Base-by-base conservation (phyloP, 2,329 filamentous ascomycete species). In the Ceratocystis variospora region DNA sequence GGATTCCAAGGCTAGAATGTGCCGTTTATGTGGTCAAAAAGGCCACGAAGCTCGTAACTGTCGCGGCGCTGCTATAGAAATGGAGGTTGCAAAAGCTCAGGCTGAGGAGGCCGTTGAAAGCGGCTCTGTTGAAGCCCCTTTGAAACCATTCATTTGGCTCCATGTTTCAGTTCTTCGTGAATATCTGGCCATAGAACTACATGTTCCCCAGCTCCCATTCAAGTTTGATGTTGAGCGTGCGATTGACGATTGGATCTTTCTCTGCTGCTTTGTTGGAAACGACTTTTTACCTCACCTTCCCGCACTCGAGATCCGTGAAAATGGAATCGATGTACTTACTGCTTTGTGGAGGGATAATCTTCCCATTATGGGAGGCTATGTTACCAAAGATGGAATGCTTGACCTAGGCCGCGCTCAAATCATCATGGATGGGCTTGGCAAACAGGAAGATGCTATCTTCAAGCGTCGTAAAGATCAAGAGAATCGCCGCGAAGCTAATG, bases 211-310 rank as follows among this genome's bases (percentile, higher is more conserved):
- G 66, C 83, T 96, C 70, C 87, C 87, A 1, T 97, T 97, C 76
- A 83, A 84, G 65, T 97, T 96, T 76, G 91, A 99, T 74, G 80
- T 99, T 57, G 94, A 99, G 76, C 86, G 94, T 70, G 92, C 92
- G 31, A 83, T 97, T 68, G 94, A 97, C 75, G 93, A 97, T 74
- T 97, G 93, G 94, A 90, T 97, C 15, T 97, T 97, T 75, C 94
- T 97, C 86, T 97, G 93, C 77, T 97, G 95, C 78, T 97, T 97
- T 74, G 93, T 97, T 66, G 93, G 93, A 70, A 99, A 99, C 76
- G 95, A 99, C 79, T 99, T 99, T 78, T 78, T 99, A 71, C 94
- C 94, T 63, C 94, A 99, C 80, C 80, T 99, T 67, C 94, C 94
- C n/a, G 96, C 93, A 72, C 81, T 99, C 67, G 94, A 97, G 75